Conservation (phyloP, 495 filamentous ascomycete genomes). For the Trichocladium uniseriatum region DNA sequence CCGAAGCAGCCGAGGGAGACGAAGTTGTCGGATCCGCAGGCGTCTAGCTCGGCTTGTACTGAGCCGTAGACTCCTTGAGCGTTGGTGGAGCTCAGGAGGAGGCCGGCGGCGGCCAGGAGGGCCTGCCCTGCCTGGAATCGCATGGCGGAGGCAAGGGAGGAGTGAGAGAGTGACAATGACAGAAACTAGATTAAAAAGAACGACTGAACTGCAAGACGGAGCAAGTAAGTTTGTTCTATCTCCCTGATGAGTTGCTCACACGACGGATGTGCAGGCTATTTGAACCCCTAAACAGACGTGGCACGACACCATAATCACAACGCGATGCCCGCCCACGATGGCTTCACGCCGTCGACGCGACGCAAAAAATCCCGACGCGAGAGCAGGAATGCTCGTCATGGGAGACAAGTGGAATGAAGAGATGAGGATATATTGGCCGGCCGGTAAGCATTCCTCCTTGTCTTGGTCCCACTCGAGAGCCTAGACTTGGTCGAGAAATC, state of each 20-base stretch:
- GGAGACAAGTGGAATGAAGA: background rate
- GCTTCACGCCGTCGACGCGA: background rate
- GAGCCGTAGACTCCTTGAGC: constrained; percentile 18
- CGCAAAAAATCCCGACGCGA: background rate
- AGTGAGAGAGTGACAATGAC: background rate
- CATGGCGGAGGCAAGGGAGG: background rate
- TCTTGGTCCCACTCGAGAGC: background rate
- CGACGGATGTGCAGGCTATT: background rate
- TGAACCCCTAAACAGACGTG: background rate
- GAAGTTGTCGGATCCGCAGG: constrained; percentile 16
- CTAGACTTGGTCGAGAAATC: too few species aligned
- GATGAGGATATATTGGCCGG: background rate
- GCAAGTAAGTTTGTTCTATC: background rate
- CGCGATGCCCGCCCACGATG: background rate
- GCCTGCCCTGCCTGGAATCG: constrained; percentile 15
- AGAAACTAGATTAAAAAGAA: background rate
- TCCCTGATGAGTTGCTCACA: background rate
- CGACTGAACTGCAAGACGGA: background rate
- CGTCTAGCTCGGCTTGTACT: background rate
- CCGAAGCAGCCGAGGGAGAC: constrained; percentile 17
- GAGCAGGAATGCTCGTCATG: background rate
- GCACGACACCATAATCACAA: background rate
- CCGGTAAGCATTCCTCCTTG: background rate
- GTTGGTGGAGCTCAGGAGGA: constrained; percentile 16
- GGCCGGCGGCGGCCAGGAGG: constrained; percentile 19